Base-by-base conservation (phyloP, 192 early-diverging fungal species). In the Umbelopsis sp. region DNA sequence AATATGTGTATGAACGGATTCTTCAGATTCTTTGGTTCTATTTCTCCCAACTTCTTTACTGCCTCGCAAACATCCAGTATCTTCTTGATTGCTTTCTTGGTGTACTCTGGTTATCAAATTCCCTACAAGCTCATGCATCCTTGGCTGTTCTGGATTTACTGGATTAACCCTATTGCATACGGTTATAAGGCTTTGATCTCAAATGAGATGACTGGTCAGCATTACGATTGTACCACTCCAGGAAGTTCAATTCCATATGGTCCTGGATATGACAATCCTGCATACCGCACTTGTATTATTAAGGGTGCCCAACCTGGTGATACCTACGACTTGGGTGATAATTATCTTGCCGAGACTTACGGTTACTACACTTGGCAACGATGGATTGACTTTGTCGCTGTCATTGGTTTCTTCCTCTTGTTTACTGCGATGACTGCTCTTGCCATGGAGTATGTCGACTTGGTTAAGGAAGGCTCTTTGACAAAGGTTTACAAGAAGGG, bases 151-250 rank as follows among this genome's bases (percentile, higher is more conserved):
- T 85, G 49, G 82, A 86, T 91, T 67, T 87, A 82, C 78, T 91
- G 84, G 83, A 89, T 92, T 67, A 91, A 91, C 65, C 90, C 90
- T 20, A 78, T 92, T 52, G 85, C 85, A 0, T 93, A 92, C 71
- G 90, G 88, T 20, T 88, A 87, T 78, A 86, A 86, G 72, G 85
- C 87, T 23, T 79, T 93, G 25, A 75, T 91, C 78, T 81, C 82
- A 49, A 93, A 91, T 72, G 92, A 93, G 79, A 89, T 91, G 23
- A 74, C 69, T 23, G 73, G 73, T 8, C 69, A 53, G 22, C 35
- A 53, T 58, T 64, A 45, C 22, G 16, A 41, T 68, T 72, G 21
- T 41, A 25, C 22, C 1, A n/a, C 30, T 49, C 12, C 35, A 12
- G 71, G 70, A 37, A 71, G 69, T 48, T 67, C 69, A 41, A 73